Evolutionary conservation across 1,139 yeast genomes (phyloP).

Genomic region (Yamadazyma blattariae): DNA sequence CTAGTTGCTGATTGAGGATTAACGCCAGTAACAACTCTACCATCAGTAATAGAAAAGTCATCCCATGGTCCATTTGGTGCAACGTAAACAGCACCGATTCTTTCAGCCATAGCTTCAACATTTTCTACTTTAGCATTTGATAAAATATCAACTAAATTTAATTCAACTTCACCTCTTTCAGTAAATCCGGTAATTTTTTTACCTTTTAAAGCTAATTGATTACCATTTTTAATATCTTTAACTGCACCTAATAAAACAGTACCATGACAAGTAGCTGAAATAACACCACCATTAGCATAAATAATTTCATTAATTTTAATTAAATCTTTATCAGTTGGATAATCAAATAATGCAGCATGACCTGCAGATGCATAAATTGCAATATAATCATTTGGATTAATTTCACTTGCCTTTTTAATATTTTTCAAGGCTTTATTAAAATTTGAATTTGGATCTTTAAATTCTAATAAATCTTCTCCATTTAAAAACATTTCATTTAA

Average conservation of each 20-base stretch:
- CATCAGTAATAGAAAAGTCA: slow-evolving; percentile 49
- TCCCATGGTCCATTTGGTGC: slow-evolving; percentile 54
- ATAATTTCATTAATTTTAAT: slow-evolving; percentile 44
- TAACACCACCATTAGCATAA: slow-evolving; percentile 50
- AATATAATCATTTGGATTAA: slow-evolving; percentile 46
- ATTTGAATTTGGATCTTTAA: slow-evolving; percentile 35
- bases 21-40: slow-evolving; percentile 57
- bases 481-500: slow-evolving; percentile 32
- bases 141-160: slow-evolving; percentile 36
- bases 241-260: slow-evolving; percentile 53
- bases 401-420: slow-evolving; percentile 42
- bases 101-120: slow-evolving; percentile 32
- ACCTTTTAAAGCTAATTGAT: slow-evolving; percentile 47
- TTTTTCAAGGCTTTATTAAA: slow-evolving; percentile 31
- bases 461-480: slow-evolving; percentile 40
- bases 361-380: slow-evolving; percentile 64
- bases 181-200: slow-evolving; percentile 62
- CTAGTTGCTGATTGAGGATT: slow-evolving; percentile 57
- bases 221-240: slow-evolving; percentile 33
- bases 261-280: slow-evolving; percentile 68
- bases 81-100: slow-evolving; percentile 42
- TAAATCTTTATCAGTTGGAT: slow-evolving; percentile 48
- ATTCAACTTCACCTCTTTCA: slow-evolving; percentile 46
- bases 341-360: slow-evolving; percentile 60
- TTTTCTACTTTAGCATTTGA: slow-evolving; percentile 29